Base-by-base conservation (phyloP, 225 moss, liverwort and hornwort genomes). In the Pseudisothecium myosuroides region DNA sequence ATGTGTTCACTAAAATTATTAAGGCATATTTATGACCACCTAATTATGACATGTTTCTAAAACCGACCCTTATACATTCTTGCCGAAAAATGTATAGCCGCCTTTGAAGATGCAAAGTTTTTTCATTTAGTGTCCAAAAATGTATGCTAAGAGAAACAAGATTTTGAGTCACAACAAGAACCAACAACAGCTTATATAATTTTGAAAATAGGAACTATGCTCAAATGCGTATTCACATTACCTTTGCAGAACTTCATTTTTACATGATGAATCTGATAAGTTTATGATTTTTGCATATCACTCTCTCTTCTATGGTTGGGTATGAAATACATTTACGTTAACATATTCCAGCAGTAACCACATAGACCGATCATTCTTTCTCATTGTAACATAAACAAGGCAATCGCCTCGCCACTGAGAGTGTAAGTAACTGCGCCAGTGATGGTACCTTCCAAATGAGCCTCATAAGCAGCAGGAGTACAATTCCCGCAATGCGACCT, bases 31-130 rank as follows among this genome's bases (percentile, higher is more conserved):
- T n/a, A n/a, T n/a, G 36, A 3, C 14, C 36, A 52, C 9, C 22
- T 52, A 54, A 14, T 54, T 54, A 47, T 74, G 47, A 18, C 29
- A 74, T 31, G 52, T 54, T 54, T 76, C 14, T 52, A 36, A 52
- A 36, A 14, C 0, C 0, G 0, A 23, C 5, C 22, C 36, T 34
- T 22, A 22, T 3, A 32, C 5, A 22, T 76, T 52, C 54, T 54
- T 36, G 36, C 23, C 23, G 10, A 24, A 23, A 19, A 54, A 15
- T 15, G 14, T 76, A 24, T 0, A 76, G 0, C 0, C 0, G 2
- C 14, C 54, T 36, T 36, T 23, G 23, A 76, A 76, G 23, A 36
- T 76, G 14, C 22, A 54, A 50, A 52, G 0, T 14, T 55, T 55
- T 4, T 77, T 55, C 14, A 36, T 34, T 15, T 77, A 0, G 10